Conservation (phyloP, 1,139 yeast genomes). For the Candida sojae region DNA sequence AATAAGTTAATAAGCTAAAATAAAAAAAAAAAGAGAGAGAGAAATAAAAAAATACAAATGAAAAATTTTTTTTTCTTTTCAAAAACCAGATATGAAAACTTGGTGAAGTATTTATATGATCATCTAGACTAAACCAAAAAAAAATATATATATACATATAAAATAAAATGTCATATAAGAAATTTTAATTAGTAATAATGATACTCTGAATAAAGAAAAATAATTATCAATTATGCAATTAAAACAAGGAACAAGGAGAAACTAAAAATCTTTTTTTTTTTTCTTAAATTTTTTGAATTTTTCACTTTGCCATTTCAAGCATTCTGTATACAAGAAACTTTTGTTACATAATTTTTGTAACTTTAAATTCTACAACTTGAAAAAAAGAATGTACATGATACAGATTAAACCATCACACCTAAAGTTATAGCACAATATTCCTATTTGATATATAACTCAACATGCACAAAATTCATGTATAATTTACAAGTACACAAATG, state of each 20-base stretch:
- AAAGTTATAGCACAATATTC: not conserved
- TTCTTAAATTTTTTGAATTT: too few species aligned
- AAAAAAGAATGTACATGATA: not conserved
- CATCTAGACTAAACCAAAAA: not conserved
- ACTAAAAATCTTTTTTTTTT: too few species aligned
- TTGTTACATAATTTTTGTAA: too few species aligned
- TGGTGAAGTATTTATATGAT: not conserved
- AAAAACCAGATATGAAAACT: not conserved
- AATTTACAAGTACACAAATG: not conserved
- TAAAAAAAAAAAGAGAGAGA: not conserved
- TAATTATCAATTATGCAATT: not conserved
- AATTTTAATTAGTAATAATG: not conserved
- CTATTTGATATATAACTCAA: not conserved
- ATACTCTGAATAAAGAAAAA: not conserved
- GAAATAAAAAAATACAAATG: not conserved
- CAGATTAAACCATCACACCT: not conserved
- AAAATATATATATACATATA: not conserved
- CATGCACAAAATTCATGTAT: not conserved
- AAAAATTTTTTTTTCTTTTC: too few species aligned
- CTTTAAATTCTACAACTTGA: too few species aligned
- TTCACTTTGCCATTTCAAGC: not conserved
- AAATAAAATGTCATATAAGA: not conserved
- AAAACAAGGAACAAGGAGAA: constrained; percentile 4
- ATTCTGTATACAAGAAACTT: not conserved
- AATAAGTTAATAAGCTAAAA: too few species aligned